A percentile compares a stretch with the other conserved stretches of the same genome.
phyloP scores from a whole-genome alignment of 768 basidiomycete species.

The Clitopilus passeckerianus region DNA sequence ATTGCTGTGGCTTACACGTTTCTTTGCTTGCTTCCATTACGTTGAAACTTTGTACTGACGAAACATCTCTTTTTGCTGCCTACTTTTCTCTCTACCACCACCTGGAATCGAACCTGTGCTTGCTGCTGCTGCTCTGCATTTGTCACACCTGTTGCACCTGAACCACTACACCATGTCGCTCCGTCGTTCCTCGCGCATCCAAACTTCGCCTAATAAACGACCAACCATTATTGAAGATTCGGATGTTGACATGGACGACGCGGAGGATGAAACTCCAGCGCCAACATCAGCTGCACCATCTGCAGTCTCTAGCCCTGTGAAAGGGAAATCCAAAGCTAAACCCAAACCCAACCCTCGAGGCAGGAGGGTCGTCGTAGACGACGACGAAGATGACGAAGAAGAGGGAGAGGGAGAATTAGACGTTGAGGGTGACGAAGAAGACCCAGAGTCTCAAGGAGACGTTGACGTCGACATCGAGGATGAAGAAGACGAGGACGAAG shows the following conservation, averaged over 20 bases:
- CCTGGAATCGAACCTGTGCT: not conserved
- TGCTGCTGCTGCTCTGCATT: not conserved
- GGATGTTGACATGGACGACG: constrained; percentile 8
- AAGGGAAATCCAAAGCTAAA: not conserved
- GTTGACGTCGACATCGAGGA: constrained; percentile 35
- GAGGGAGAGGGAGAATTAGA: constrained; percentile 22
- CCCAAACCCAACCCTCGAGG: not conserved
- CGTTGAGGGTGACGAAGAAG: constrained; percentile 24
- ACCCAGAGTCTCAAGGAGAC: constrained; percentile 23
- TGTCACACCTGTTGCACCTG: not conserved
- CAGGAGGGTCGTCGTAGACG: not conserved
- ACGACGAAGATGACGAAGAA: not conserved
- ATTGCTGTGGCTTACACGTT: not conserved
- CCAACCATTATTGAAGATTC: constrained; percentile 8
- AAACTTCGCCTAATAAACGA: not conserved
- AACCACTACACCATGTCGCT: not conserved
- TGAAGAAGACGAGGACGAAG: constrained; percentile 36
- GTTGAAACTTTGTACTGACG: not conserved
- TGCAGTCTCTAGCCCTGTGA: not conserved
- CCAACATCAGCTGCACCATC: not conserved
- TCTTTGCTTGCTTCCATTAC: not conserved
- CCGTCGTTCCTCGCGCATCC: not conserved
- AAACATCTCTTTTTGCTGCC: not conserved
- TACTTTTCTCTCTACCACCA: not conserved
- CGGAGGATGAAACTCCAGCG: not conserved